Conservation (phyloP, 1,139 yeast species). For the Scheffersomyces segobiensis region DNA sequence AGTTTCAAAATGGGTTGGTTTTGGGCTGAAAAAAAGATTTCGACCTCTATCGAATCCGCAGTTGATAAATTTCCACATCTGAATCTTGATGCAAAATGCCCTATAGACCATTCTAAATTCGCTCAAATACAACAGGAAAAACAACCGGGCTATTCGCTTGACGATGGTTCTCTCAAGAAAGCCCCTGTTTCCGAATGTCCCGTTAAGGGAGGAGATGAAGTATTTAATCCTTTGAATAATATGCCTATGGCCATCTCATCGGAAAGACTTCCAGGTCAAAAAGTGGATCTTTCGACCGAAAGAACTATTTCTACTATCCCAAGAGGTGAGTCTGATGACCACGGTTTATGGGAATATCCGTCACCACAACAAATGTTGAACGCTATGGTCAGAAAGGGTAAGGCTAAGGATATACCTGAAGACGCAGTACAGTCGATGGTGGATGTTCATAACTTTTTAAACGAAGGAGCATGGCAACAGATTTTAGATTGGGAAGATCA, state of each 20-base stretch:
- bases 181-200: slow-evolving; percentile 17
- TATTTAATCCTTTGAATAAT: slow-evolving; percentile 77
- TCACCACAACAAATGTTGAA: slow-evolving; percentile 98
- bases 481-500: slow-evolving; percentile 85
- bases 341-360: slow-evolving; percentile 96
- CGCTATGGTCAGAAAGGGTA: slow-evolving; percentile 95
- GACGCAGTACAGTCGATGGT: slow-evolving; percentile 98
- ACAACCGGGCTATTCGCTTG: slow-evolving; percentile 23
- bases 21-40: slow-evolving; percentile 54
- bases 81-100: slow-evolving; percentile 37
- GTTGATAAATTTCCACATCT: neutral
- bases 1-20: slow-evolving; percentile 71
- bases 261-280: slow-evolving; percentile 78
- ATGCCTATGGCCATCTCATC: slow-evolving; percentile 79
- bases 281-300: slow-evolving; percentile 72
- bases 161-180: slow-evolving; percentile 8
- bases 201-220: slow-evolving; percentile 27
- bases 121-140: slow-evolving; percentile 12
- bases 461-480: slow-evolving; percentile 98
- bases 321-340: slow-evolving; percentile 63
- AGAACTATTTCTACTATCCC: slow-evolving; percentile 88
- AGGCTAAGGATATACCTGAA: slow-evolving; percentile 82
- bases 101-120: slow-evolving; percentile 34
- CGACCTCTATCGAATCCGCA: neutral
- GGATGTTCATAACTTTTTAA: slow-evolving; percentile 90